Percentiles rank a stretch among this genome's conserved stretches.
Evolutionary conservation across 2,329 filamentous ascomycete species (phyloP).

Genomic region (Parastagonospora avenae): DNA sequence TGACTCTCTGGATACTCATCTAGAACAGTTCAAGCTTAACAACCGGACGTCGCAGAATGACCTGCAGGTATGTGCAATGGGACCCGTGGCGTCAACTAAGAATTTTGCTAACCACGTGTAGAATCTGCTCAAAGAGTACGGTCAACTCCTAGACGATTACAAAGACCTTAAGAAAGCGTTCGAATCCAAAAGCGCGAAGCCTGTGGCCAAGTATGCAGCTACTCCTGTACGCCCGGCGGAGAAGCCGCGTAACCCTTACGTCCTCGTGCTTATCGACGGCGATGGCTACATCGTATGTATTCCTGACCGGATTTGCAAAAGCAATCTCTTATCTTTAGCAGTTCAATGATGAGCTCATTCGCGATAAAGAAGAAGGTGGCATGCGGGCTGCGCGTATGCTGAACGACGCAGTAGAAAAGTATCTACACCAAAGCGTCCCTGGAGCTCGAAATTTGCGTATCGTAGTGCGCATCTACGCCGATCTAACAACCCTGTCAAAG

Average conservation of each 20-base stretch:
- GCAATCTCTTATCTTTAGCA: constrained; percentile 9
- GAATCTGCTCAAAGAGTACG: constrained; percentile 49
- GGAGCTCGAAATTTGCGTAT: constrained; percentile 57
- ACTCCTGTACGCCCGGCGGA: constrained; percentile 31
- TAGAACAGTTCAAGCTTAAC: constrained; percentile 34
- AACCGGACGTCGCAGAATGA: constrained; percentile 26
- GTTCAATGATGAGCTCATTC: constrained; percentile 58
- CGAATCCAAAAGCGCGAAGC: constrained; percentile 57
- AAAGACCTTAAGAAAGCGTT: constrained; percentile 62
- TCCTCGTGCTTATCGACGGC: constrained; percentile 66
- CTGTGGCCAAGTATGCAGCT: constrained; percentile 31
- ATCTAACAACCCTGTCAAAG: constrained; percentile 60
- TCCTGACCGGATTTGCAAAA: not conserved
- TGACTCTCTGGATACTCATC: constrained; percentile 31
- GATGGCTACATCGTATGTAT: constrained; percentile 58
- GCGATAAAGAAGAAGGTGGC: constrained; percentile 59
- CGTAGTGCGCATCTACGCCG: constrained; percentile 63
- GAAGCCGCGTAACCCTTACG: constrained; percentile 58
- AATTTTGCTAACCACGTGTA: constrained; percentile 15
- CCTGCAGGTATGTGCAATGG: constrained; percentile 13
- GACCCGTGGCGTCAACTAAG: not conserved
- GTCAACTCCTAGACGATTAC: constrained; percentile 59
- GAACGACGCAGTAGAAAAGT: constrained; percentile 56
- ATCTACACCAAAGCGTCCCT: constrained; percentile 25
- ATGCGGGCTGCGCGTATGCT: constrained; percentile 60